Conservation (phyloP, 2,329 filamentous ascomycete genomes). For the Aspergillus sojae region DNA sequence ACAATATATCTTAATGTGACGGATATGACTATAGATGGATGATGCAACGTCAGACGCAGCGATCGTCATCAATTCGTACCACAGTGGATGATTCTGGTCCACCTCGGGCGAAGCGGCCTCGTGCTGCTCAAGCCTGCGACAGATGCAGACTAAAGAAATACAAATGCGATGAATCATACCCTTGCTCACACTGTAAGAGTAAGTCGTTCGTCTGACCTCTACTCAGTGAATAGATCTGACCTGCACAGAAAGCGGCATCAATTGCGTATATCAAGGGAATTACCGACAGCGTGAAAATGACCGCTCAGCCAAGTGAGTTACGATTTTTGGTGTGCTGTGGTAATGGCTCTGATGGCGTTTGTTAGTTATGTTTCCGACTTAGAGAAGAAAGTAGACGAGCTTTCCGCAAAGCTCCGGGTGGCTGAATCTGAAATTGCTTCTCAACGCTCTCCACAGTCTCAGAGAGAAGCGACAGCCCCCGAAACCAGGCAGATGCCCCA, state of each 20-base stretch:
- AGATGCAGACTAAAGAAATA: conserved; percentile 53
- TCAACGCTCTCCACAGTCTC: conserved; percentile 15
- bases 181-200: conserved; percentile 51
- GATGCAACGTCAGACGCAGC: conserved; percentile 43
- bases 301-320: conserved; percentile 31
- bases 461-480: conserved; percentile 4
- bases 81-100: conserved; percentile 20
- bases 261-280: conserved; percentile 39
- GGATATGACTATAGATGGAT: conserved; percentile 20
- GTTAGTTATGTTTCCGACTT: conserved; percentile 39
- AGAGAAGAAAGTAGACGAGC: conserved; percentile 37
- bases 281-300: conserved; percentile 34
- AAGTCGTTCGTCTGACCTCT: conserved; percentile 13
- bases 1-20: conserved; percentile 6
- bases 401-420: conserved; percentile 29
- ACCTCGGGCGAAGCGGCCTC: conserved; percentile 38
- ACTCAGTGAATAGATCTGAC: not conserved
- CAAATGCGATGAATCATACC: conserved; percentile 51
- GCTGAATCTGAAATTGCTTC: conserved; percentile 23
- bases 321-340: too few relatives aligned
- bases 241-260: conserved; percentile 32
- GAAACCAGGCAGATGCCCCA: conserved; percentile 7
- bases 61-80: conserved; percentile 10
- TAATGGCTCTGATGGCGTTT: not conserved
- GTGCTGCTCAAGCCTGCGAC: conserved; percentile 52